Conservation (phyloP, 495 filamentous ascomycete species). For the Geoglossum glabrum region DNA sequence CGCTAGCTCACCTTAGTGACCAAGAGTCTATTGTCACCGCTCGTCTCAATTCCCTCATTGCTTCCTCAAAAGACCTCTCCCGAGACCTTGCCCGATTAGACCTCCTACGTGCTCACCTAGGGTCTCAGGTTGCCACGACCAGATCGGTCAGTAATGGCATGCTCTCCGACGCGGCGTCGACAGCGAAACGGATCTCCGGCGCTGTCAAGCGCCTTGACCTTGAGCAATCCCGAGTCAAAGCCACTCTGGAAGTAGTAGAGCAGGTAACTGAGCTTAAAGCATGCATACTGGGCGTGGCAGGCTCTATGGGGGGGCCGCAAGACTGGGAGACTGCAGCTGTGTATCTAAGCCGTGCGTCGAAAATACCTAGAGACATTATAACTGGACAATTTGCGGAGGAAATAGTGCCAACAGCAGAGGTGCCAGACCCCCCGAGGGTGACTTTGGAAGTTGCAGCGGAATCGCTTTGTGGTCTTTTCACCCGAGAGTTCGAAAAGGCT, state of each 20-base stretch:
- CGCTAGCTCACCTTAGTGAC: conserved; percentile 48
- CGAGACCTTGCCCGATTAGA: conserved; percentile 77
- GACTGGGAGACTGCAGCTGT: conserved; percentile 95
- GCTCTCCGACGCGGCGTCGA: conserved; percentile 64
- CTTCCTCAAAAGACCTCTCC: conserved; percentile 63
- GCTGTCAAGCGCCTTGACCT: conserved; percentile 72
- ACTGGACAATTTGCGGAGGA: conserved; percentile 75
- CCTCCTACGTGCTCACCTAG: conserved; percentile 69
- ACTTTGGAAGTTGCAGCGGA: conserved; percentile 77
- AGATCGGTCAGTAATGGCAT: conserved; percentile 70
- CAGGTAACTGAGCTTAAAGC: conserved; percentile 92
- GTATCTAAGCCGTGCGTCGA: conserved; percentile 63
- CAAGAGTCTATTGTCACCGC: conserved; percentile 56
- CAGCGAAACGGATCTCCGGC: conserved; percentile 67
- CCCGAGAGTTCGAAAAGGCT: conserved; percentile 89
- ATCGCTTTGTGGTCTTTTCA: conserved; percentile 67
- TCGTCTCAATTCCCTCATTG: conserved; percentile 53
- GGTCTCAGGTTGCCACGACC: conserved; percentile 69
- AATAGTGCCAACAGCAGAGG: conserved; percentile 87
- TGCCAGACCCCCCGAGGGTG: conserved; percentile 73
- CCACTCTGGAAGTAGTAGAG: conserved; percentile 80
- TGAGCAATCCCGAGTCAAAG: conserved; percentile 76
- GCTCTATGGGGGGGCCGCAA: conserved; percentile 91
- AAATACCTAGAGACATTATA: conserved; percentile 60
- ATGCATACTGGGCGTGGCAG: conserved; percentile 85